Conservation (phyloP, 768 basidiomycete genomes). For the Hirschioporus abietinus region DNA sequence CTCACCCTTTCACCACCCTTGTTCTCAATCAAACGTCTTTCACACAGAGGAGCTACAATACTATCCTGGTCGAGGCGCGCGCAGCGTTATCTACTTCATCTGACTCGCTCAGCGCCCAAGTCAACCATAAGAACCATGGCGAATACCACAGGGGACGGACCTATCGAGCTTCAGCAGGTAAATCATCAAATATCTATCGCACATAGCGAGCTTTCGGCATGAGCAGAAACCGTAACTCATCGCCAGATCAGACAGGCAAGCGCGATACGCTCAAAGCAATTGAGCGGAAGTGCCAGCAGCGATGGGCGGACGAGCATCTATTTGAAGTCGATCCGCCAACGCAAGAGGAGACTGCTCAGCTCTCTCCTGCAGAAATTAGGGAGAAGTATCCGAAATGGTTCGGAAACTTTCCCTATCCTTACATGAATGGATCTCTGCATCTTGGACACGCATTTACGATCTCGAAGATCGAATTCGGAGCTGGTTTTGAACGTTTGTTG, state of each 20-base stretch:
- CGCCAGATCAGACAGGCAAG: conserved; percentile 71
- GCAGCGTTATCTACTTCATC: neutral
- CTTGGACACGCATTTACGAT: conserved; percentile 97
- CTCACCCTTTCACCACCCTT: neutral
- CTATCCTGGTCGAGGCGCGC: neutral
- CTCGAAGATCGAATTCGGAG: conserved; percentile 95
- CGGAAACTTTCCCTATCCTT: conserved; percentile 92
- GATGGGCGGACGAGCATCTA: conserved; percentile 70
- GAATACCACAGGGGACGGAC: conserved; percentile 10
- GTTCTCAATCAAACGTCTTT: neutral
- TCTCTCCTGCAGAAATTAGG: conserved; percentile 59
- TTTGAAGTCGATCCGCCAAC: conserved; percentile 87
- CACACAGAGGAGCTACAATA: neutral
- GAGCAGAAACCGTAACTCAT: neutral
- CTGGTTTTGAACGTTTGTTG: conserved; percentile 92
- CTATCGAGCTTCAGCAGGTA: conserved; percentile 18
- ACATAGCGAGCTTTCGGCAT: neutral
- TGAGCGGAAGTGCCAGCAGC: conserved; percentile 79
- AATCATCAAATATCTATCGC: neutral
- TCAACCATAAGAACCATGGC: neutral
- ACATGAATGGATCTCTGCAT: conserved; percentile 98
- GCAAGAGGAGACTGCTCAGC: conserved; percentile 54
- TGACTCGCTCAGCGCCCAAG: neutral
- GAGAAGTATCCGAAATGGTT: conserved; percentile 93
- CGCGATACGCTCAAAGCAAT: conserved; percentile 80